Evolutionary conservation across 2,329 filamentous ascomycete genomes (phyloP).

Genomic region (Amylocarpus encephaloides): DNA sequence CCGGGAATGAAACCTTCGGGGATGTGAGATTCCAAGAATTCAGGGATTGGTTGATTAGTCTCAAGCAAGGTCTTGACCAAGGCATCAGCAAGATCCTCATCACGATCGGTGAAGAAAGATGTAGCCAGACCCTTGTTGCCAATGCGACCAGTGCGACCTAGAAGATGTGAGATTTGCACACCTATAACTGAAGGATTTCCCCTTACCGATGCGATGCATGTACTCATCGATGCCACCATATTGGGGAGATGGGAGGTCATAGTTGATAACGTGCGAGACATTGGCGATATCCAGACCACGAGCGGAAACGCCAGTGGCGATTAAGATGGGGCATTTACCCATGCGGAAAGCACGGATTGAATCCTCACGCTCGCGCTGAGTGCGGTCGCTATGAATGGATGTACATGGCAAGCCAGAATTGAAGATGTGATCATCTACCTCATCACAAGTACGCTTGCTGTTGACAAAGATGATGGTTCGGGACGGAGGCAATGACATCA

Average conservation of each 20-base stretch:
- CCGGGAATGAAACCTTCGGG: conserved; percentile 44
- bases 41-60: conserved; percentile 69
- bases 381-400: conserved; percentile 82
- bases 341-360: conserved; percentile 78
- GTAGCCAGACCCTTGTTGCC: conserved; percentile 80
- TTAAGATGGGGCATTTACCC: conserved; percentile 69
- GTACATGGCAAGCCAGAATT: conserved; percentile 74
- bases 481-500: conserved; percentile 62
- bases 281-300: conserved; percentile 86
- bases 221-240: conserved; percentile 93
- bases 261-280: conserved; percentile 90
- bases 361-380: conserved; percentile 86
- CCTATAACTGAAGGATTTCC: background rate
- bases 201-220: conserved; percentile 81
- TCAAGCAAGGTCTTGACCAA: conserved; percentile 80
- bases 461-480: conserved; percentile 91
- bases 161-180: conserved; percentile 1
- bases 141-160: conserved; percentile 88
- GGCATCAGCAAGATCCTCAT: conserved; percentile 65
- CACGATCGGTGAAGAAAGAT: conserved; percentile 78
- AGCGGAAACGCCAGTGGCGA: conserved; percentile 80
- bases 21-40: conserved; percentile 65
- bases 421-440: conserved; percentile 81
- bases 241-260: conserved; percentile 66
- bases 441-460: conserved; percentile 68